Evolutionary conservation across 768 basidiomycete species (phyloP).

Genomic region (Lactifluus piperatus): DNA sequence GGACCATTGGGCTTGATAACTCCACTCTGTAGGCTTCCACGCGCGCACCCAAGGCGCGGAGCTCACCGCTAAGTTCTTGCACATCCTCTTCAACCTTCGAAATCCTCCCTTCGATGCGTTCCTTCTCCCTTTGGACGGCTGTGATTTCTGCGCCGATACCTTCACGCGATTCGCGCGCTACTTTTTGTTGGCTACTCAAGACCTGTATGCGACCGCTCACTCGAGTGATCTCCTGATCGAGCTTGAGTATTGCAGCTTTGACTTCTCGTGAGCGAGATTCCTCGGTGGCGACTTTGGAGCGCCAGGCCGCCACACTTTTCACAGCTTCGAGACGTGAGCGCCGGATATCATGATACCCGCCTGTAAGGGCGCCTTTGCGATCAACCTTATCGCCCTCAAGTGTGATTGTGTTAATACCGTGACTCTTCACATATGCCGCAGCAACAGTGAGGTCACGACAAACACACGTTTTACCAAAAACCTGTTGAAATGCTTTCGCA

Average conservation of each 20-base stretch:
- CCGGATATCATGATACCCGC: slow-evolving; percentile 90
- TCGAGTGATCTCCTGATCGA: slow-evolving; percentile 85
- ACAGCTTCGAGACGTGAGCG: slow-evolving; percentile 86
- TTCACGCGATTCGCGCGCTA: slow-evolving; percentile 61
- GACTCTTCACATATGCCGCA: slow-evolving; percentile 88
- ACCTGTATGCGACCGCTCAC: slow-evolving; percentile 67
- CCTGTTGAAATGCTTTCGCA: slow-evolving; percentile 87
- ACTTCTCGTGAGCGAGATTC: slow-evolving; percentile 61
- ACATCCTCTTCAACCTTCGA: slow-evolving; percentile 55
- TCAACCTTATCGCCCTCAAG: slow-evolving; percentile 97
- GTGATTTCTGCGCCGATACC: slow-evolving; percentile 54
- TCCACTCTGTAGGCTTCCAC: slow-evolving; percentile 59
- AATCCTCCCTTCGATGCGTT: slow-evolving; percentile 53
- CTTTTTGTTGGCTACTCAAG: slow-evolving; percentile 56
- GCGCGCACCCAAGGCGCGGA: slow-evolving; percentile 52
- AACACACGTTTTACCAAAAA: slow-evolving; percentile 95
- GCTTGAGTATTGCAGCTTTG: slow-evolving; percentile 51
- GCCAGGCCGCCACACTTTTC: slow-evolving; percentile 68
- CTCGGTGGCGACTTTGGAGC: slow-evolving; percentile 59
- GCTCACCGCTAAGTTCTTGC: slow-evolving; percentile 66
- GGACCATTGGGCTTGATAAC: slow-evolving; percentile 62
- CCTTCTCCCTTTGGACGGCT: slow-evolving; percentile 56
- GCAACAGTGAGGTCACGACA: slow-evolving; percentile 89
- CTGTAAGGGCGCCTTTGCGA: slow-evolving; percentile 90
- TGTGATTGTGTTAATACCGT: slow-evolving; percentile 94